Evolutionary conservation across 2,329 filamentous ascomycete species (phyloP).

Genomic region (Penicillium janthinellum): DNA sequence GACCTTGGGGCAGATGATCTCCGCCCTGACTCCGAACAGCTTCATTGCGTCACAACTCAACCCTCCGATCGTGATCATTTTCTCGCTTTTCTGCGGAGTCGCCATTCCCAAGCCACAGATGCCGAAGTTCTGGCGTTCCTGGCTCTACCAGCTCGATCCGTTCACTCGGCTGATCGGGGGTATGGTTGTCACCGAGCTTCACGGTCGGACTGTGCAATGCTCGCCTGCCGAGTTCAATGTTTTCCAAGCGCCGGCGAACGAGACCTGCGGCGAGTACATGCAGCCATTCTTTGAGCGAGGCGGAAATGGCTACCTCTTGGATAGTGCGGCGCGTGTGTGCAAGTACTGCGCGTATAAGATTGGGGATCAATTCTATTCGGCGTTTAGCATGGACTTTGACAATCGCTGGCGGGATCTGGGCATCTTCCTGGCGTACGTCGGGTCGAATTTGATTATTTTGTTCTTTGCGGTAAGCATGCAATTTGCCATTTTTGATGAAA

Average conservation of each 20-base stretch:
- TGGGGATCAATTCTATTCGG: conserved; percentile 77
- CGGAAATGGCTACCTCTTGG: conserved; percentile 71
- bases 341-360: conserved; percentile 79
- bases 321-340: conserved; percentile 67
- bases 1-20: conserved; percentile 74
- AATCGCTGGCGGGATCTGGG: conserved; percentile 81
- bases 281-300: conserved; percentile 65
- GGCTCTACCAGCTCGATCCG: conserved; percentile 81
- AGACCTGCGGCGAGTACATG: conserved; percentile 78
- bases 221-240: conserved; percentile 61
- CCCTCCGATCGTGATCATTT: conserved; percentile 79
- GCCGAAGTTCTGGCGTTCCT: conserved; percentile 74
- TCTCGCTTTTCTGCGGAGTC: conserved; percentile 85
- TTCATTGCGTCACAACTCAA: conserved; percentile 80
- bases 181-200: conserved; percentile 76
- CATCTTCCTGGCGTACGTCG: conserved; percentile 75
- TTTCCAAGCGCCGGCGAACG: conserved; percentile 67
- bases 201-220: conserved; percentile 66
- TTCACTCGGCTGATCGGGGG: conserved; percentile 80
- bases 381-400: conserved; percentile 66
- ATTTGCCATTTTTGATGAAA: not conserved
- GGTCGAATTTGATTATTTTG: conserved; percentile 70
- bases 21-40: conserved; percentile 74
- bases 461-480: conserved; percentile 56
- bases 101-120: conserved; percentile 78